A percentile compares a stretch with the other conserved stretches of the same genome.
Conservation (phyloP, 495 filamentous ascomycete genomes). For the Xylaria acuta region DNA sequence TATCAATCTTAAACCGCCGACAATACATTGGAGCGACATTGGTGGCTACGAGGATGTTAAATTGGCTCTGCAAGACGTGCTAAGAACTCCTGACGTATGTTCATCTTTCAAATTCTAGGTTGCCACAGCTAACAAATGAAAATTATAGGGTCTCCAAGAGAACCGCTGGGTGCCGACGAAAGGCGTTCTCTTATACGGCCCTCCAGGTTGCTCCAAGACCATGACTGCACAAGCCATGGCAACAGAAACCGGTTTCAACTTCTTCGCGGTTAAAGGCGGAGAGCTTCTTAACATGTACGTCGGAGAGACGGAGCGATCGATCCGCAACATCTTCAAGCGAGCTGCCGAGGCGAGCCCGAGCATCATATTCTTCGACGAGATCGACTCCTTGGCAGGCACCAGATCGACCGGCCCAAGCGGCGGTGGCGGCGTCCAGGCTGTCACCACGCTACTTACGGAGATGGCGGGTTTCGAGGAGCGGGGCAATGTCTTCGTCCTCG, state of each 20-base stretch:
- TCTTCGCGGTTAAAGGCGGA: constrained; percentile 94
- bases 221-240: constrained; percentile 91
- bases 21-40: constrained; percentile 87
- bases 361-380: constrained; percentile 99
- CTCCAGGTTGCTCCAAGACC: constrained; percentile 96
- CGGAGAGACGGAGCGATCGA: constrained; percentile 88
- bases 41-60: constrained; percentile 88
- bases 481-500: constrained; percentile 86
- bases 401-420: constrained; percentile 56
- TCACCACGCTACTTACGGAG: constrained; percentile 92
- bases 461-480: constrained; percentile 94
- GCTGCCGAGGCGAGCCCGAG: constrained; percentile 85
- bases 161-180: constrained; percentile 63
- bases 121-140: constrained; percentile 10
- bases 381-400: constrained; percentile 87
- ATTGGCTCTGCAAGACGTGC: constrained; percentile 49
- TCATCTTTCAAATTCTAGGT: not conserved
- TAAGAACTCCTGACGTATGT: constrained; percentile 34
- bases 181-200: constrained; percentile 90
- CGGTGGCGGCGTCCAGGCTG: constrained; percentile 72
- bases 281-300: constrained; percentile 98
- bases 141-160: constrained; percentile 32
- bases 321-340: constrained; percentile 87
- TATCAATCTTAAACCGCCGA: constrained; percentile 85
- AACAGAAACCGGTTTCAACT: constrained; percentile 90